Evolutionary conservation across 108 stramenopile genomes (phyloP).

Genomic region (Epithemia pelagica): DNA sequence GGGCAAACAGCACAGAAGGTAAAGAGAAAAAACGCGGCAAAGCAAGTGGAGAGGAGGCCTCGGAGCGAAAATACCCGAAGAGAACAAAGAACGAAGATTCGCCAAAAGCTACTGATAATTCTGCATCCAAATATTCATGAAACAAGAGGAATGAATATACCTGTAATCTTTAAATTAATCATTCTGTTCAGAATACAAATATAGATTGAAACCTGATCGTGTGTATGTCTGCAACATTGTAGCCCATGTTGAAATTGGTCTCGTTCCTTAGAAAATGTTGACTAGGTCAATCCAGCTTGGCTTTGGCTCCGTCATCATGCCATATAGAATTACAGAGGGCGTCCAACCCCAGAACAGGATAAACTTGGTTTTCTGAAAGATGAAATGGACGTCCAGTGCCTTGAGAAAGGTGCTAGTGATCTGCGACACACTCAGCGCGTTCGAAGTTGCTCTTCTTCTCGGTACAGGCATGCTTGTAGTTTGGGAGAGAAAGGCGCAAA

Average conservation of each 20-base stretch:
- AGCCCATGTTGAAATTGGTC: no score
- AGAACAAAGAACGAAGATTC: neutral
- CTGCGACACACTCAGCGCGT: slow-evolving; percentile 2
- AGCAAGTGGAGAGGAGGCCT: neutral
- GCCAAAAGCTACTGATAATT: neutral
- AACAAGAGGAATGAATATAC: neutral
- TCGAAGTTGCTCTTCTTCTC: neutral
- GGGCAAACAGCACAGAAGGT: neutral
- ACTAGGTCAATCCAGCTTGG: slow-evolving; percentile 80
- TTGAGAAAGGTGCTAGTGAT: slow-evolving; percentile 37
- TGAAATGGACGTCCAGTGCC: slow-evolving; percentile 63
- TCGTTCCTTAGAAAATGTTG: slow-evolving; percentile 60
- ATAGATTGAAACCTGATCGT: no score
- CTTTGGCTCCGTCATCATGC: slow-evolving; percentile 75
- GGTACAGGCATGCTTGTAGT: neutral
- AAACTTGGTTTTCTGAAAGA: slow-evolving; percentile 62
- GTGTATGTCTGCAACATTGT: no score
- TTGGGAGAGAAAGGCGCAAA: no score
- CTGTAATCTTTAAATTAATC: no score
- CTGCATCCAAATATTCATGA: neutral
- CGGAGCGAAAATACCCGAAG: neutral
- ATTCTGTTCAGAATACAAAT: no score
- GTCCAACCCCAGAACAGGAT: slow-evolving; percentile 63
- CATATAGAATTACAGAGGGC: slow-evolving; percentile 65
- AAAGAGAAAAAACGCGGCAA: neutral